Evolutionary conservation across 257 asterid genomes (phyloP).

Genomic region (Ophiorrhiza pumila): DNA sequence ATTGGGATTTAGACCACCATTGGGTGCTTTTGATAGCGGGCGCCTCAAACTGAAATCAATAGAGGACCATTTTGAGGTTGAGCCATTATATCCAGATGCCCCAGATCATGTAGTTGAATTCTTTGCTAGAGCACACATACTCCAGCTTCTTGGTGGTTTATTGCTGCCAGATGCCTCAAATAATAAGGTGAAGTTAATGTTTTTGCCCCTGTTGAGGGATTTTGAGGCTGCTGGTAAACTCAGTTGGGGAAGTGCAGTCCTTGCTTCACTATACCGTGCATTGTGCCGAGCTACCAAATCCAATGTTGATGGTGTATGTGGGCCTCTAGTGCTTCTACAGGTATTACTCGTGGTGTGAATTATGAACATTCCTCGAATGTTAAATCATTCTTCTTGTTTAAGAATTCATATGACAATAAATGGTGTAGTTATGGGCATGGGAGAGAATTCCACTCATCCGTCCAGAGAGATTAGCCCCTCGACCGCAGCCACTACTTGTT

Average conservation of each 20-base stretch:
- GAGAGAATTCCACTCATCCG: slow-evolving; percentile 77
- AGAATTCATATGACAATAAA: background rate
- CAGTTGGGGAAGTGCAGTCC: slow-evolving; percentile 81
- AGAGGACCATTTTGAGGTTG: slow-evolving; percentile 58
- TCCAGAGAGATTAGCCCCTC: slow-evolving; percentile 74
- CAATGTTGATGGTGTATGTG: slow-evolving; percentile 79
- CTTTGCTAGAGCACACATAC: slow-evolving; percentile 70
- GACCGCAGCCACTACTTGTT: slow-evolving; percentile 49
- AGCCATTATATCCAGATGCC: slow-evolving; percentile 59
- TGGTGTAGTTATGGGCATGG: slow-evolving; percentile 74
- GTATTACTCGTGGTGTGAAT: slow-evolving; percentile 26
- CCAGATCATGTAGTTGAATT: slow-evolving; percentile 48
- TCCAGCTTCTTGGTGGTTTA: slow-evolving; percentile 73
- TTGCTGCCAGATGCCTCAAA: slow-evolving; percentile 73
- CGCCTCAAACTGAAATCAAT: slow-evolving; percentile 66
- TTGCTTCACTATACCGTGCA: slow-evolving; percentile 71
- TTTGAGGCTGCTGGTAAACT: slow-evolving; percentile 60
- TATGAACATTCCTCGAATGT: background rate
- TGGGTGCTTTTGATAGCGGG: slow-evolving; percentile 65
- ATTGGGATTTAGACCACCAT: slow-evolving; percentile 65
- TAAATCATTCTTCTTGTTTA: background rate
- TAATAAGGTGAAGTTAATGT: slow-evolving; percentile 81
- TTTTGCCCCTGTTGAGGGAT: slow-evolving; percentile 70
- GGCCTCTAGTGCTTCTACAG: slow-evolving; percentile 79
- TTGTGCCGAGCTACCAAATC: slow-evolving; percentile 69